Base-by-base conservation (phyloP, 2,329 filamentous ascomycete species). In the Harringtonia lauricola region DNA sequence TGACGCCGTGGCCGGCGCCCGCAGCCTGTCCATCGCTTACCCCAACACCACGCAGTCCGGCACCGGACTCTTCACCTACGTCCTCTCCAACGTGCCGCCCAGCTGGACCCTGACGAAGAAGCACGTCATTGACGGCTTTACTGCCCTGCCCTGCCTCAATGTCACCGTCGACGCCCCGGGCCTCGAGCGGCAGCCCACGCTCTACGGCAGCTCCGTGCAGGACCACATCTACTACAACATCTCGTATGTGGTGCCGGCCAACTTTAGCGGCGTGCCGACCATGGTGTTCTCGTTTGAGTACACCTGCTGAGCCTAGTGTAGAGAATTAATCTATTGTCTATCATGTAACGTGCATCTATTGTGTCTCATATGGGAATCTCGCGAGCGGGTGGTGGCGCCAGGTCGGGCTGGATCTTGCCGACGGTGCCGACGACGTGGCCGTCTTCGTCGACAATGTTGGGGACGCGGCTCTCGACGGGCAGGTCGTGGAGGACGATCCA, bases 171-270 rank as follows among this genome's bases (percentile, higher is more conserved):
- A 54, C 5, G 64, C 65, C 1, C 52, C 57, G 3, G 66, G 65
- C 0, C 43, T 69, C 22, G 54, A 59, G 36, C 51, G 57, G 36
- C 55, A 60, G 47, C 57, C 59, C 1, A 58, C 62, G 3, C 51
- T 55, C 4, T 68, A 68, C 42, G 63, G 63, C 0, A 51, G 52
- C 12, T 53, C 52, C 9, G 52, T 70, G 37, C 58, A 63, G 35
- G 57, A 67, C 40, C 65, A 70, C 40, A 57, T 57, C 46, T 64
- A 63, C 18, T 69, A 69, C 30, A 71, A 70, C 33, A 58, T 71
- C 22, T 68, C 66, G 2, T 71, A 68, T 47, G 59, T 54, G 4
- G 66, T 70, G 2, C 65, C 65, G 1, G 47, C 48, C 1, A 58
- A 52, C 3, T 70, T 67, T 35, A 47, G 57, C 15, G 65, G 67